These are phyloP conservation scores for Lizonia empirigonia DNA, from an alignment of 2,329 filamentous ascomycete species.

Conservation along the genomic window DNA sequence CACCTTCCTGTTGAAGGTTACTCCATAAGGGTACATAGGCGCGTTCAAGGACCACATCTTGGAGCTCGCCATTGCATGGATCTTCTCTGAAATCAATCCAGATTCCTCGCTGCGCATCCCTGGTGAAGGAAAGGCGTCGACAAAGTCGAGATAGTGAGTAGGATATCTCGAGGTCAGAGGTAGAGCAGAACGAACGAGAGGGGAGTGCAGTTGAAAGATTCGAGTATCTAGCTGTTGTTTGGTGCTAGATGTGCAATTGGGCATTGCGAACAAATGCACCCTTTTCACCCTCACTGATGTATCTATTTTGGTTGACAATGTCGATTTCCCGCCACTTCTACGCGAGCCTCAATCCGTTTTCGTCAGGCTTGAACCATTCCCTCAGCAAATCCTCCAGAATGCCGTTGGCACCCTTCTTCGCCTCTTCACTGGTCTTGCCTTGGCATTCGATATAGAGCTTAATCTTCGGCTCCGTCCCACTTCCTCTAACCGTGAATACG, in stretches of 20 bases:
- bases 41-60: no score
- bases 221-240: neutral
- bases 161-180: neutral
- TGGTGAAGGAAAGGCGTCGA: neutral
- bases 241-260: neutral
- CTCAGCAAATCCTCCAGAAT: conserved; percentile 54
- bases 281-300: neutral
- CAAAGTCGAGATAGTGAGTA: neutral
- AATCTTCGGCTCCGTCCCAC: conserved; percentile 71
- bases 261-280: neutral
- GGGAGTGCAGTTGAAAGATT: neutral
- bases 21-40: no score
- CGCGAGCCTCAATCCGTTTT: conserved; percentile 44
- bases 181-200: no score
- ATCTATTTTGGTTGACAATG: neutral
- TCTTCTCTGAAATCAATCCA: no score
- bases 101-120: no score
- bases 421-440: conserved; percentile 49
- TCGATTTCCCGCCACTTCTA: conserved; percentile 13
- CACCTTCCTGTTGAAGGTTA: no score
- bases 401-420: conserved; percentile 52
- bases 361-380: conserved; percentile 57
- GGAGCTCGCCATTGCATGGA: no score
- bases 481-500: conserved; percentile 65
- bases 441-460: conserved; percentile 63